phyloP scores from a whole-genome alignment of 2,329 filamentous ascomycete species.

The Fusarium oxysporum region DNA sequence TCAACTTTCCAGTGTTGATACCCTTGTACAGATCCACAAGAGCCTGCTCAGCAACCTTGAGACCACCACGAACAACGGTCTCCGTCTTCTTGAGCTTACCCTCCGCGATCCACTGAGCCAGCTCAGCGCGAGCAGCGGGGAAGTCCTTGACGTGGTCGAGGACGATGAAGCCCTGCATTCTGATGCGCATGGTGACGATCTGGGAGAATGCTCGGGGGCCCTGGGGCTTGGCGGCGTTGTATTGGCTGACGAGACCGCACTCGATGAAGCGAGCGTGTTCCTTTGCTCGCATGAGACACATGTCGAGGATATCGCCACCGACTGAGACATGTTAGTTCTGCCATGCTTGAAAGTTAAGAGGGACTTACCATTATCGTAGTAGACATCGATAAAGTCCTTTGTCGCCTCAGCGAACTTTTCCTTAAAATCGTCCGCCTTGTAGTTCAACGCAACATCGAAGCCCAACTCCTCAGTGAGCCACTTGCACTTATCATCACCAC shows the following conservation, averaged over 20 bases:
- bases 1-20: constrained; percentile 73
- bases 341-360: rapidly evolving
- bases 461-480: constrained; percentile 74
- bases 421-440: constrained; percentile 73
- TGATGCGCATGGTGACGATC: constrained; percentile 67
- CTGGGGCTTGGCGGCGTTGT: constrained; percentile 67
- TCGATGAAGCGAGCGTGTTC: constrained; percentile 75
- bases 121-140: constrained; percentile 67
- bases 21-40: constrained; percentile 75
- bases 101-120: constrained; percentile 76
- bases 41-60: constrained; percentile 72
- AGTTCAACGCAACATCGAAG: constrained; percentile 76
- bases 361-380: constrained; percentile 71
- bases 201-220: constrained; percentile 69
- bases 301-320: constrained; percentile 76
- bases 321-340: constrained; percentile 52
- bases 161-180: constrained; percentile 79
- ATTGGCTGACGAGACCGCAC: constrained; percentile 78
- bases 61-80: constrained; percentile 76
- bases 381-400: constrained; percentile 72
- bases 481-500: constrained; percentile 73
- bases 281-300: constrained; percentile 72
- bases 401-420: constrained; percentile 71
- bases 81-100: constrained; percentile 80
- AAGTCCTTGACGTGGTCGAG: constrained; percentile 74